Conservation (phyloP, 805 yeast genomes). For the Lachancea lanzarotensis region DNA sequence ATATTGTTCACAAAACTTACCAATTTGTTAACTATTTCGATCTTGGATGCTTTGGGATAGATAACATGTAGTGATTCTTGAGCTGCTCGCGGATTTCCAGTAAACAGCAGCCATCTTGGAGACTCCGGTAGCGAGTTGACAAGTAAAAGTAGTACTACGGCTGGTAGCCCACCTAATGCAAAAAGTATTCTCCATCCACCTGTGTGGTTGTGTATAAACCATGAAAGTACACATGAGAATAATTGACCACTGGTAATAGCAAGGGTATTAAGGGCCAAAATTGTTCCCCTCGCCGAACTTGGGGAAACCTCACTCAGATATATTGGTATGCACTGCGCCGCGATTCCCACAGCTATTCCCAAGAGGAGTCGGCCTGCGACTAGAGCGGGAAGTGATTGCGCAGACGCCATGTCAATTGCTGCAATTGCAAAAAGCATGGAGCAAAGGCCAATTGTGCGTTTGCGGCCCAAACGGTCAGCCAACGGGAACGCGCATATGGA, state of each 20-base stretch:
- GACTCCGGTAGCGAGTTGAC: conserved; percentile 45
- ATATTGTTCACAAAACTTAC: conserved; percentile 43
- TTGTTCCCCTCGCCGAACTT: conserved; percentile 34
- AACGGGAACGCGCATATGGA: conserved; percentile 44
- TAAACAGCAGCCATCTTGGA: conserved; percentile 39
- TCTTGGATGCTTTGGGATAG: conserved; percentile 37
- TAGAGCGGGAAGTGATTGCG: conserved; percentile 36
- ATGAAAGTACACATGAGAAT: conserved; percentile 38
- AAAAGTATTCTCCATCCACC: conserved; percentile 37
- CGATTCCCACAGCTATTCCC: conserved; percentile 69
- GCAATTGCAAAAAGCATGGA: conserved; percentile 42
- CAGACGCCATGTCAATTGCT: conserved; percentile 44
- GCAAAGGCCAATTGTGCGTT: conserved; percentile 35
- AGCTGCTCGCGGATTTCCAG: conserved; percentile 31
- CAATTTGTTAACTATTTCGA: conserved; percentile 42
- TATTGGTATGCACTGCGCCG: conserved; percentile 60
- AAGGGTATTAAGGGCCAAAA: conserved; percentile 35
- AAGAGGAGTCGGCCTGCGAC: conserved; percentile 53
- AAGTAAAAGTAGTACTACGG: conserved; percentile 33
- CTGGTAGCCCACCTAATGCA: conserved; percentile 37
- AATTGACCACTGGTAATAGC: conserved; percentile 48
- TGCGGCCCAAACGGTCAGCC: conserved; percentile 46
- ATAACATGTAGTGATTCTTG: conserved; percentile 40
- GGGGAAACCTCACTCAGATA: conserved; percentile 49
- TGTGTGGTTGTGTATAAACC: conserved; percentile 15